Conservation (phyloP, 495 filamentous ascomycete genomes). For the Copromyces sp. region DNA sequence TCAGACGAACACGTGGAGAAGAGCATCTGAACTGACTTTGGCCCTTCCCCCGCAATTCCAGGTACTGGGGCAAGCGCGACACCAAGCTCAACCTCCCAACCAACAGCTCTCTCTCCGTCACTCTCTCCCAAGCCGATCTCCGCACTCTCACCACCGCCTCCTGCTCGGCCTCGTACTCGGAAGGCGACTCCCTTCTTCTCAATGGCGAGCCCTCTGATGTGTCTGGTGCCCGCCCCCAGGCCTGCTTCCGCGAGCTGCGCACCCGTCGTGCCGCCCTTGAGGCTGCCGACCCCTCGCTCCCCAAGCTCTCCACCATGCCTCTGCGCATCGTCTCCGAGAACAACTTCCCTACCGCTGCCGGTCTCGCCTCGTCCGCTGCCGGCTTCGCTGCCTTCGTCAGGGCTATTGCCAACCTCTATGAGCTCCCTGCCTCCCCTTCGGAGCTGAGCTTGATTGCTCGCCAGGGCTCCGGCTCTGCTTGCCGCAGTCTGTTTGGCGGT, state of each 20-base stretch:
- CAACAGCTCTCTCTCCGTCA: slow-evolving; percentile 93
- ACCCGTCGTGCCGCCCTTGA: slow-evolving; percentile 66
- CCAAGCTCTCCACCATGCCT: slow-evolving; percentile 61
- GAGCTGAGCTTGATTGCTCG: slow-evolving; percentile 82
- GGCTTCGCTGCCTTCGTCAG: slow-evolving; percentile 92
- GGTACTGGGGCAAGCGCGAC: slow-evolving; percentile 98
- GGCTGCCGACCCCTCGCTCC: slow-evolving; percentile 54
- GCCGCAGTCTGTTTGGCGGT: slow-evolving; percentile 82
- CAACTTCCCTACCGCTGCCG: slow-evolving; percentile 99
- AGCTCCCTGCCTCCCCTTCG: slow-evolving; percentile 62
- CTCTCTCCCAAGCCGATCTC: slow-evolving; percentile 86
- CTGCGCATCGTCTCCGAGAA: slow-evolving; percentile 84
- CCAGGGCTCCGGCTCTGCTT: slow-evolving; percentile 93
- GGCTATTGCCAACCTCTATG: slow-evolving; percentile 84
- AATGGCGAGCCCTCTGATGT: slow-evolving; percentile 79
- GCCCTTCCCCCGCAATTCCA: slow-evolving; percentile 25
- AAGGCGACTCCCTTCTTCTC: slow-evolving; percentile 65
- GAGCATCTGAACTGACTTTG: slow-evolving; percentile 1
- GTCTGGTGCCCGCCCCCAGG: slow-evolving; percentile 75
- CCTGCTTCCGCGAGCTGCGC: slow-evolving; percentile 81
- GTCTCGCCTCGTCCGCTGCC: slow-evolving; percentile 82
- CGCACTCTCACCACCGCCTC: slow-evolving; percentile 94
- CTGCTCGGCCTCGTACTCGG: slow-evolving; percentile 65
- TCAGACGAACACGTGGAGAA: neutral
- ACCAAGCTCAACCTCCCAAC: slow-evolving; percentile 87